phyloP scores from a whole-genome alignment of 2,329 filamentous ascomycete species.

The Aspergillus brunneoviolaceus region DNA sequence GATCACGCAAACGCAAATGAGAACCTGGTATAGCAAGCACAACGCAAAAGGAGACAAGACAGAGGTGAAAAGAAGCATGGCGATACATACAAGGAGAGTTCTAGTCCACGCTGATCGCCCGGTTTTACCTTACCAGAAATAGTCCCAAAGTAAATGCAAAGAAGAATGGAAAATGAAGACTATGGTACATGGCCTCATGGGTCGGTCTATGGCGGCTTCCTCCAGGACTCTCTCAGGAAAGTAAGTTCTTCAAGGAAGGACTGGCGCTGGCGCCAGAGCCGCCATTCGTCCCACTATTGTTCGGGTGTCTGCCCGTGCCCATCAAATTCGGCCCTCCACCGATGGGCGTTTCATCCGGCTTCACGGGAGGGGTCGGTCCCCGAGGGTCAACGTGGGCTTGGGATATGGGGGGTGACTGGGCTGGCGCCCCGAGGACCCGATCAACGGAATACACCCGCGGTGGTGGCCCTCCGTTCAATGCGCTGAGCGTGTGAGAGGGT shows the following conservation, averaged over 20 bases:
- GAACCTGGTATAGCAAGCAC: background rate
- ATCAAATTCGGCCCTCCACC: constrained; percentile 25
- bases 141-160: constrained; percentile 2
- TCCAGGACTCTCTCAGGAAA: constrained; percentile 53
- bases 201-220: constrained; percentile 6
- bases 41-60: background rate
- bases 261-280: constrained; percentile 69
- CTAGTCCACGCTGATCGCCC: constrained; percentile 10
- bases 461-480: constrained; percentile 37
- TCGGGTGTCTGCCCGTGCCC: constrained; percentile 28
- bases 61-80: background rate
- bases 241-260: constrained; percentile 71
- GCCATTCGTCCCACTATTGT: constrained; percentile 28
- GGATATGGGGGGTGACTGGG: constrained; percentile 37
- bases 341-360: constrained; percentile 31
- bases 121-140: constrained; percentile 17
- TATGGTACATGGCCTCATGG: constrained; percentile 19
- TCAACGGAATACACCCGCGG: constrained; percentile 40
- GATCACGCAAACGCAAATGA: background rate
- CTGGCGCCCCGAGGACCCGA: constrained; percentile 33
- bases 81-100: background rate
- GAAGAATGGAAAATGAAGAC: constrained; percentile 5
- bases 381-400: constrained; percentile 38
- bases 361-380: constrained; percentile 32
- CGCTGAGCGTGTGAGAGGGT: constrained; percentile 38